phyloP scores from a whole-genome alignment of 306 rosid species.

The Trifolium dubium region DNA sequence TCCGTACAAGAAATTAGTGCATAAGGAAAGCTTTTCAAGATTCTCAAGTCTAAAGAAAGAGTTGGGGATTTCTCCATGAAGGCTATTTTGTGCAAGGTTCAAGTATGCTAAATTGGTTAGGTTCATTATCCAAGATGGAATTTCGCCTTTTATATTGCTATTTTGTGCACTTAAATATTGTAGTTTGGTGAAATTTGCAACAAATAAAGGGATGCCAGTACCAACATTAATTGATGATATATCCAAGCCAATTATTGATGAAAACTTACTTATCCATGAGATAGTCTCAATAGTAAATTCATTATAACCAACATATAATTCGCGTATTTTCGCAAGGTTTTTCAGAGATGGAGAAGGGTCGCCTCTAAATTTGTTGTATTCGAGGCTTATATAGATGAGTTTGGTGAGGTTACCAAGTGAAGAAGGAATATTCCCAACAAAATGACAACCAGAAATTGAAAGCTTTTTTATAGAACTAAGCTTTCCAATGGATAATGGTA shows the following conservation, averaged over 20 bases:
- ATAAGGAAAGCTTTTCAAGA: neutral
- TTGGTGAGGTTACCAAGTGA: neutral
- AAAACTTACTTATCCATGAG: constrained; percentile 29
- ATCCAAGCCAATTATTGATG: neutral
- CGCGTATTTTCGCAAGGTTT: constrained; percentile 28
- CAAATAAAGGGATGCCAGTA: constrained; percentile 17
- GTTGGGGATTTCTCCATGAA: no score
- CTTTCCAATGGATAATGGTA: constrained; percentile 45
- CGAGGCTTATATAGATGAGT: neutral
- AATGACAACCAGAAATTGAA: neutral
- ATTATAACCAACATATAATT: constrained; percentile 4
- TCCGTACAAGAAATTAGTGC: neutral
- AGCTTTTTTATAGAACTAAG: neutral
- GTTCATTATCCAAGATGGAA: neutral
- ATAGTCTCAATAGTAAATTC: constrained; percentile 22
- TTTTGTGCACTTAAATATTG: rapidly evolving
- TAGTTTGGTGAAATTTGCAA: constrained; percentile 26
- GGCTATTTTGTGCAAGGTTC: neutral
- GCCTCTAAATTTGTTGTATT: neutral
- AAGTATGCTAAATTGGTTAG: neutral
- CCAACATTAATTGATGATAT: constrained; percentile 29
- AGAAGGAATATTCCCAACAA: neutral
- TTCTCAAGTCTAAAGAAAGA: no score
- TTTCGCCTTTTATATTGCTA: neutral
- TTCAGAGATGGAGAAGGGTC: neutral